A percentile compares a stretch with the other conserved stretches of the same genome.
phyloP scores from a whole-genome alignment of 176 grass and related monocot species.

The Carex cristatella region DNA sequence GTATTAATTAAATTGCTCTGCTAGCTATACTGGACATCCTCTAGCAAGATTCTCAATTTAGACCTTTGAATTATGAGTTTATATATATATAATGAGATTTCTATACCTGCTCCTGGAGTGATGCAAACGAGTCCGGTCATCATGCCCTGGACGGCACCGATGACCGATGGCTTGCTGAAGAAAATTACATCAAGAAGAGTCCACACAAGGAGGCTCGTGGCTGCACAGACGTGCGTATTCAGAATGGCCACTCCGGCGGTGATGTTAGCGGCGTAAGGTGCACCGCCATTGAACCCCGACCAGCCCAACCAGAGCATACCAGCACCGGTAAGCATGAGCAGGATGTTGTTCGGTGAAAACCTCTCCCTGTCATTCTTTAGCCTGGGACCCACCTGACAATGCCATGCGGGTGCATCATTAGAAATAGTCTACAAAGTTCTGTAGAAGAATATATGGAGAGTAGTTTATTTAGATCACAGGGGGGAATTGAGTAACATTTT shows the following conservation, averaged over 20 bases:
- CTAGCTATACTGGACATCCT: neutral
- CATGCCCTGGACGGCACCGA: constrained; percentile 64
- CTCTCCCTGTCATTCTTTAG: constrained; percentile 38
- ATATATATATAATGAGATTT: neutral
- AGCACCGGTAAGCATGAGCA: constrained; percentile 53
- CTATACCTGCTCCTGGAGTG: constrained; percentile 55
- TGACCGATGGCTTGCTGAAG: constrained; percentile 68
- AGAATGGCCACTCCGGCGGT: constrained; percentile 48
- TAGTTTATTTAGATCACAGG: neutral
- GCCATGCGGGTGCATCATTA: neutral
- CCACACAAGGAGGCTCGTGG: constrained; percentile 68
- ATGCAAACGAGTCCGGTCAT: constrained; percentile 79
- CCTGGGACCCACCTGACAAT: constrained; percentile 49
- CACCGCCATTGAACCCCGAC: constrained; percentile 69
- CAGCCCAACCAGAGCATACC: constrained; percentile 71
- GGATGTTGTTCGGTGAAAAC: constrained; percentile 65
- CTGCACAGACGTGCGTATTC: constrained; percentile 55
- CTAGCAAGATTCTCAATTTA: neutral
- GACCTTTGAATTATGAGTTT: neutral
- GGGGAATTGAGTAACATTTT: neutral
- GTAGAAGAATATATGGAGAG: neutral
- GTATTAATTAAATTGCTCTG: neutral
- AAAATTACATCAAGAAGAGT: constrained; percentile 58
- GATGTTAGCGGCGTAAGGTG: constrained; percentile 48
- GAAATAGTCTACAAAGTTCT: neutral